Evolutionary conservation across 805 yeast genomes (phyloP).

Genomic region (Candida pseudofarinosa): DNA sequence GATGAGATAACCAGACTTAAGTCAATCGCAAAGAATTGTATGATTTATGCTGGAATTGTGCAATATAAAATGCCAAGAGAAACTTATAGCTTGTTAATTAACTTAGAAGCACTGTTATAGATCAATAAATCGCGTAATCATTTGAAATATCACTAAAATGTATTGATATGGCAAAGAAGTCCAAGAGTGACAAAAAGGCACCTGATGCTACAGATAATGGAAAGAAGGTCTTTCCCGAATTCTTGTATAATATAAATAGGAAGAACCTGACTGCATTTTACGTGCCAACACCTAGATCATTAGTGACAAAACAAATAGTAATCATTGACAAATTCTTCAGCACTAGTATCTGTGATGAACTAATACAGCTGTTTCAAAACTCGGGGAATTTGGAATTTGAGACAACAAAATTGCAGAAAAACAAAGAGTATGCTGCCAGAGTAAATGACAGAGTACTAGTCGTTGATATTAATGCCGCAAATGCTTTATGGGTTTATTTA

Average conservation of each 20-base stretch:
- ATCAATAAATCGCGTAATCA: not conserved
- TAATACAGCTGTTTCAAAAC: slow-evolving; percentile 29
- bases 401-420: slow-evolving; percentile 47
- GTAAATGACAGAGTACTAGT: slow-evolving; percentile 49
- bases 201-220: not conserved
- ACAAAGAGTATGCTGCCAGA: slow-evolving; percentile 53
- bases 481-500: slow-evolving; percentile 43
- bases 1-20: slow-evolving; percentile 54
- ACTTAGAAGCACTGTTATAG: slow-evolving; percentile 49
- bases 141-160: slow-evolving; percentile 2
- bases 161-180: not conserved
- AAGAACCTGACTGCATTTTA: slow-evolving; percentile 15
- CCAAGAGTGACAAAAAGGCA: not conserved
- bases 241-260: slow-evolving; percentile 9
- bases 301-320: slow-evolving; percentile 36
- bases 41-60: slow-evolving; percentile 93
- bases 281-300: slow-evolving; percentile 19
- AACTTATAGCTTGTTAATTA: slow-evolving; percentile 66
- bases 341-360: slow-evolving; percentile 33
- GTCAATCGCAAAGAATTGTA: slow-evolving; percentile 72
- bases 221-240: slow-evolving; percentile 13
- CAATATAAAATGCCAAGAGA: slow-evolving; percentile 90
- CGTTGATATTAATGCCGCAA: slow-evolving; percentile 35
- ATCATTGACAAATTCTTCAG: slow-evolving; percentile 37
- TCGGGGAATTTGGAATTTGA: slow-evolving; percentile 23